Evolutionary conservation across 345 rosid species (phyloP), one percentile per base, ranked within the genome.

Genomic region (Anacardium occidentale): DNA sequence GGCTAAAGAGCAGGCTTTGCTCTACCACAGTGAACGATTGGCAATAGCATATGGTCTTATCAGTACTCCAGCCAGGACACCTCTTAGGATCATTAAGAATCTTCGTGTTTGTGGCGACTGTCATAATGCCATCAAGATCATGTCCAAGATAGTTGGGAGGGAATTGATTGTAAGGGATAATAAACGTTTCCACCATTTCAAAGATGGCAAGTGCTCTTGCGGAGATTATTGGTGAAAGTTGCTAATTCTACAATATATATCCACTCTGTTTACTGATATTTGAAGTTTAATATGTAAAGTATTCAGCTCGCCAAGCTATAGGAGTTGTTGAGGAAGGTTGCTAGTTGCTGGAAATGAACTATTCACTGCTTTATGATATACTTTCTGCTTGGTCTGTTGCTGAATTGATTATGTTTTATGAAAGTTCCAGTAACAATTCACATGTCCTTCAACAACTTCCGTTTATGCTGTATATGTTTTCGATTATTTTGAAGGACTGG

Each of bases 31-130:
- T 61, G 93, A 90, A 75, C 82, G 93, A 66, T 67, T 90, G 85
- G 91, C 96, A 25, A 90, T 90, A 80, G 96, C 96, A 13, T 90
- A 82, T 62, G 96, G 96, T 70, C 85, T 90, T 10, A 90, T 90
- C 64, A 83, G 86, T 62, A 90, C 96, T 4, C 93, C 93, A 0
- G 86, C 91, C 1, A 76, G 96, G 76, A 82, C 83, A 47, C 73
- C 88, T n/a, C 82, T 88, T 37, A 84, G 87, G 66, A 87, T 90
- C 82, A 90, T 89, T 72, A 90, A 90, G 83, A 90, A 90, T 65
- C 93, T 90, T 3, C 88, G 93, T 20, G 91, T 90, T 5, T 90
- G 93, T 12, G 88, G 80, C 12, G 91, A 90, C 52, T 88, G 93
- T 82, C 93, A 90, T 77, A 90, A 90, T 78, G 90, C 89, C 66